phyloP scores from a whole-genome alignment of 208 protist species.

The Angomonas desouzai region DNA sequence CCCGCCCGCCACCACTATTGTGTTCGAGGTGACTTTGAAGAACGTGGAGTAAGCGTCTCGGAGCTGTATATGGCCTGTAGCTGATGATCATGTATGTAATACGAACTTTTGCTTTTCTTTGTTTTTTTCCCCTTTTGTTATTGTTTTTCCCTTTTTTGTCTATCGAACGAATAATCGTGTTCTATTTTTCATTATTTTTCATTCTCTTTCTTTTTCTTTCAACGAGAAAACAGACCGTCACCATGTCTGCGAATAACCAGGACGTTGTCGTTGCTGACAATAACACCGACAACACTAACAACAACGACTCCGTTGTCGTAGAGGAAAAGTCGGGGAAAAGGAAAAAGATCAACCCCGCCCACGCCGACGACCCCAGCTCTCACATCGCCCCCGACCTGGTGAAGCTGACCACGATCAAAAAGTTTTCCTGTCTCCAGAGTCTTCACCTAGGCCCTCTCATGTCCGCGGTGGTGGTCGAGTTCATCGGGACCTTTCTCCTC shows the following conservation, averaged over 20 bases:
- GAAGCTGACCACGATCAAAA: slow-evolving; percentile 27
- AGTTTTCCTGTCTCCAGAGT: slow-evolving; percentile 48
- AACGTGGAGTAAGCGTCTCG: slow-evolving; percentile 54
- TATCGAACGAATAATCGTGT: no score
- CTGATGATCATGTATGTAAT: slow-evolving; percentile 8
- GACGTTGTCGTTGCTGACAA: slow-evolving; percentile 9
- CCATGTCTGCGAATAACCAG: not conserved
- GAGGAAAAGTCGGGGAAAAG: not conserved
- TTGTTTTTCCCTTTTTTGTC: no score
- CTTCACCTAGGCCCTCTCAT: slow-evolving; percentile 53
- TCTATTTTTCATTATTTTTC: no score
- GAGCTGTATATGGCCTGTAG: not conserved
- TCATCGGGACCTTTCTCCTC: slow-evolving; percentile 77
- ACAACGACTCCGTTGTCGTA: no score
- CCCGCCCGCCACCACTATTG: slow-evolving; percentile 80
- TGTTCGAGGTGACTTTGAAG: slow-evolving; percentile 91
- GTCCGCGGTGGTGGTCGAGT: slow-evolving; percentile 73
- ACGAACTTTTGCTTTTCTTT: slow-evolving; percentile 4
- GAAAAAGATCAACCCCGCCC: slow-evolving; percentile 5
- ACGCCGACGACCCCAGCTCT: slow-evolving; percentile 6
- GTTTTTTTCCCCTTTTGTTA: no score
- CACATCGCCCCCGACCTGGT: slow-evolving; percentile 12
- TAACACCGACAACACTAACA: slow-evolving; percentile 6
- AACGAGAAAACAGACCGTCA: not conserved
- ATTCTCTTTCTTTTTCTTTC: slow-evolving; percentile 4